Evolutionary conservation across 441 rosid genomes (phyloP).

Genomic region (Erodium moschatum): DNA sequence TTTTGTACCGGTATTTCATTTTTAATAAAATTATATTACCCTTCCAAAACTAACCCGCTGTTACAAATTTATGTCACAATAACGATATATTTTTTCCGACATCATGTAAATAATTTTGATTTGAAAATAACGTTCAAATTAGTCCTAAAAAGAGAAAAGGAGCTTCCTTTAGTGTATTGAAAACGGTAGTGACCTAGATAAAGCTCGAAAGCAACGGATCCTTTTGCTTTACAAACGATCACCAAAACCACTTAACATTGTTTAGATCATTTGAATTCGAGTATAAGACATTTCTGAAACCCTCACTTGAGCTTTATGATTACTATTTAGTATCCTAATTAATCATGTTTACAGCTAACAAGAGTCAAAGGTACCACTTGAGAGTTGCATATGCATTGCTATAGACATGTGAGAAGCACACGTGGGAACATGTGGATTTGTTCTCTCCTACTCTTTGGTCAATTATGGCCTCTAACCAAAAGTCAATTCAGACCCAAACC

Average conservation of each 20-base stretch:
- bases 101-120: too few species aligned
- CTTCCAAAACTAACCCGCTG: too few species aligned
- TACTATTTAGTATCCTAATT: neutral
- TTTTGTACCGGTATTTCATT: too few species aligned
- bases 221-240: conserved; percentile 13
- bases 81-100: too few species aligned
- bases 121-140: too few species aligned
- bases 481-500: neutral
- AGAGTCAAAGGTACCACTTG: neutral
- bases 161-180: neutral
- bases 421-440: neutral
- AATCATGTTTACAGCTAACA: neutral
- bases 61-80: too few species aligned
- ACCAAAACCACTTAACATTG: neutral
- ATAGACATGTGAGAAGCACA: neutral
- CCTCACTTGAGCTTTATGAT: neutral
- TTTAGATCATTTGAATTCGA: neutral
- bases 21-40: too few species aligned
- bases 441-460: neutral
- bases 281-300: neutral
- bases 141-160: too few species aligned
- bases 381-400: neutral
- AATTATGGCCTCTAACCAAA: neutral
- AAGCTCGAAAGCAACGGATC: neutral
- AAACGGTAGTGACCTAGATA: conserved; percentile 18